phyloP scores from a whole-genome alignment of 139 green algal species.

The Pseudopediastrum boryanum region DNA sequence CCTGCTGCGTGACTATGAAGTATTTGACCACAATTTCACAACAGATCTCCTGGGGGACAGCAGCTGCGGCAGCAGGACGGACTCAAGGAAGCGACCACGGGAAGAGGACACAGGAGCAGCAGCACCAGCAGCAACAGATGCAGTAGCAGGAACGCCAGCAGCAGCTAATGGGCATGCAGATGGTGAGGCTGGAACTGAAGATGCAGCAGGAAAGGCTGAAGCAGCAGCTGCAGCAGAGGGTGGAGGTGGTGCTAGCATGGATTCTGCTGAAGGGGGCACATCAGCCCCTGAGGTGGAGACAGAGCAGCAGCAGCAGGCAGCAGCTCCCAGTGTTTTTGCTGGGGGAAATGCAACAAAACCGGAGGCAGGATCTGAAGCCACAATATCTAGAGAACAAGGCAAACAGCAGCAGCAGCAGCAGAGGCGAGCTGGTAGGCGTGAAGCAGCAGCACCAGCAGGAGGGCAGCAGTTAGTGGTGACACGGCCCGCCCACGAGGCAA shows the following conservation, averaged over 20 bases:
- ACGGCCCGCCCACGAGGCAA: conserved; percentile 59
- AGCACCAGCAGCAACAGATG: neutral
- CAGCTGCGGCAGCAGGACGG: conserved; percentile 26
- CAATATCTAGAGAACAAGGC: neutral
- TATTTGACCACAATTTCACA: conserved; percentile 36
- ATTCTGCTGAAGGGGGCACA: no score
- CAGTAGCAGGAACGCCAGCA: conserved; percentile 15
- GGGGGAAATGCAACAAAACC: no score
- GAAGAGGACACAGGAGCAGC: neutral
- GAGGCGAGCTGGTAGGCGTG: neutral
- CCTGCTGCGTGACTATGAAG: conserved; percentile 84
- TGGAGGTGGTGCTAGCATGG: no score
- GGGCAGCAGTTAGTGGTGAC: conserved; percentile 38
- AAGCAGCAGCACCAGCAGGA: conserved; percentile 31
- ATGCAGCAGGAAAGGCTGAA: conserved; percentile 8
- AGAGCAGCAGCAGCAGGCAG: no score
- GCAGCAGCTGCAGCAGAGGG: conserved; percentile 15
- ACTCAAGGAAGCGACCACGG: neutral
- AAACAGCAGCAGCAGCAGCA: conserved; percentile 27
- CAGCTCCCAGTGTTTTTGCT: no score
- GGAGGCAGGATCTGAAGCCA: neutral
- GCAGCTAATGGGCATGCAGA: conserved; percentile 16
- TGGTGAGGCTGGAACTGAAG: no score
- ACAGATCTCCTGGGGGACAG: conserved; percentile 13
- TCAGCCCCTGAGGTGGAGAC: no score